A percentile compares a stretch with the other conserved stretches of the same genome.
These are phyloP conservation scores for Fusarium nanum DNA, from an alignment of 2,329 filamentous ascomycete genomes.

Conservation along the genomic window DNA sequence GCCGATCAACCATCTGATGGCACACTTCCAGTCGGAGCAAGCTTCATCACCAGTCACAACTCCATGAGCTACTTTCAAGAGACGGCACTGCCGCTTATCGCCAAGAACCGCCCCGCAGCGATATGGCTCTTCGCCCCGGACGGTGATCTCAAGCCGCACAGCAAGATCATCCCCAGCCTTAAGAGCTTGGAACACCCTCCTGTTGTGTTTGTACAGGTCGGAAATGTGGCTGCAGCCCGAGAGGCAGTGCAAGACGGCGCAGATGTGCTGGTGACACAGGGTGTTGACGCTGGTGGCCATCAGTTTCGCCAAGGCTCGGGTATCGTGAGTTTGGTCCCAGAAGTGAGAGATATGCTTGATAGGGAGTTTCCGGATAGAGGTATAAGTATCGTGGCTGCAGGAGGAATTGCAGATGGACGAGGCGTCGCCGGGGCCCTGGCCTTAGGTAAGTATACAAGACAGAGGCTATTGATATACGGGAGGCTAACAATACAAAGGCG, in stretches of 20 bases:
- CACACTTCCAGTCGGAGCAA: slow-evolving; percentile 66
- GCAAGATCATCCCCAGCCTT: slow-evolving; percentile 52
- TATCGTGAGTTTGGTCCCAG: slow-evolving; percentile 67
- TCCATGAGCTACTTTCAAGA: slow-evolving; percentile 54
- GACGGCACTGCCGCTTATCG: slow-evolving; percentile 63
- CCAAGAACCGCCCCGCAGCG: slow-evolving; percentile 65
- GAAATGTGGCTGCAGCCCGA: slow-evolving; percentile 67
- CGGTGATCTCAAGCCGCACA: slow-evolving; percentile 54
- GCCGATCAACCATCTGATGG: slow-evolving; percentile 48
- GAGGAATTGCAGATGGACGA: slow-evolving; percentile 68
- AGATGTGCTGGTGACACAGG: slow-evolving; percentile 72
- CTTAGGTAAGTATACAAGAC: slow-evolving; percentile 57
- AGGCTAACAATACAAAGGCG: slow-evolving; percentile 48
- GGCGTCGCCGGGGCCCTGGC: slow-evolving; percentile 66
- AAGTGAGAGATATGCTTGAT: slow-evolving; percentile 62
- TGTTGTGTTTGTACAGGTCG: slow-evolving; percentile 70
- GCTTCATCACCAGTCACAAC: slow-evolving; percentile 67
- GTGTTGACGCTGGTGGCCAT: slow-evolving; percentile 73
- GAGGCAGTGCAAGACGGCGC: slow-evolving; percentile 61
- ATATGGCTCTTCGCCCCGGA: slow-evolving; percentile 76
- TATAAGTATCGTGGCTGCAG: slow-evolving; percentile 65
- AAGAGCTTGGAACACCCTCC: slow-evolving; percentile 50
- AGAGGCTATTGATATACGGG: neutral
- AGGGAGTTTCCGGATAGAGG: slow-evolving; percentile 50
- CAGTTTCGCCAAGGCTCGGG: slow-evolving; percentile 66